Evolutionary conservation across 1,284 basidiomycete species (phyloP), one percentile per base, ranked within the genome.

Genomic region (Pseudozyma flocculosa): DNA sequence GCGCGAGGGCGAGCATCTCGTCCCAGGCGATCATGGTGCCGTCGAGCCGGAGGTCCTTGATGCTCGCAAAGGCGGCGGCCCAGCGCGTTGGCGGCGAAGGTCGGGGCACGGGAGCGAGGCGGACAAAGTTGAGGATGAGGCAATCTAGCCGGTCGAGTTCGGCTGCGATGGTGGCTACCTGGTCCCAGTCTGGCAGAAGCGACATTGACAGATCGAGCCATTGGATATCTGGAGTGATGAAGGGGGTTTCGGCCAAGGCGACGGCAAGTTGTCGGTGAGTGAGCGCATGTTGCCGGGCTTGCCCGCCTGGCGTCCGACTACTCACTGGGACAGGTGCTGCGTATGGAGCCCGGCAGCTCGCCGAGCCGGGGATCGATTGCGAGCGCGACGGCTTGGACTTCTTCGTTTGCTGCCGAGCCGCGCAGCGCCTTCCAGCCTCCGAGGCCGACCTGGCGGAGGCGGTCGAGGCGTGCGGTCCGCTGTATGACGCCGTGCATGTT

Each of bases 141-240:
- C 84, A 82, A 54, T 85, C 82, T 15, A 97, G 82, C 11, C 75
- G 75, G 5, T 83, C 83, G 1, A 96, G 80, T 68, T 87, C 86
- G 3, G 73, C 66, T 13, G 84, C 79, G 59, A 97, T 90, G 18
- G 80, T 72, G 1, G 86, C 84, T 11, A 95, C 81, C 10, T 82
- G 80, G 23, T 85, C 80, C 90, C 93, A 93, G 43, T 79, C 82
- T 2, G 86, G 78, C 8, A 97, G 66, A 15, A 97, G 82, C 73
- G 84, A 92, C 37, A 82, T 82, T 14, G 92, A 92, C 22, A 98
- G 81, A 79, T 97, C 88, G 26, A 98, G 82, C 18, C 85, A 86
- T 9, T 84, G 83, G 23, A 95, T 82, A 68, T 84, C 92, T 94
- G 77, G 37, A 18, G 38, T 41, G 43, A 46, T 41, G 11, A 30